Evolutionary conservation across 2,329 filamentous ascomycete genomes (phyloP).

Genomic region (Fusarium sublunatum): DNA sequence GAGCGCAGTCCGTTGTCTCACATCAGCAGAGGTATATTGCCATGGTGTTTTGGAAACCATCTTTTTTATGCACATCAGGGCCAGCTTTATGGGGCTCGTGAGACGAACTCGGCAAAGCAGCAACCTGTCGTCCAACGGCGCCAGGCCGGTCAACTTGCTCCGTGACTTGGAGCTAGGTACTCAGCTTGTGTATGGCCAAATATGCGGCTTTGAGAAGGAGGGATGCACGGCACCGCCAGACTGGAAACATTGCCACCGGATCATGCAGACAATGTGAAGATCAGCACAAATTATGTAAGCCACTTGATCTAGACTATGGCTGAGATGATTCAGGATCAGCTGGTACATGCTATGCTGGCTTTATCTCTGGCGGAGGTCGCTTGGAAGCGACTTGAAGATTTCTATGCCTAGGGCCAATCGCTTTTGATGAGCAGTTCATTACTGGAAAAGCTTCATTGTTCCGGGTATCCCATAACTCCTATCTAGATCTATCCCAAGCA

Average conservation of each 20-base stretch:
- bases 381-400: no score
- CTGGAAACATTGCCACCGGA: slow-evolving; percentile 6
- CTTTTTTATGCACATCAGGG: not conserved
- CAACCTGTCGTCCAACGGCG: slow-evolving; percentile 2
- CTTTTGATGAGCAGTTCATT: not conserved
- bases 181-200: not conserved
- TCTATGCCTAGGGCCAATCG: not conserved
- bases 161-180: not conserved
- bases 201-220: not conserved
- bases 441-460: slow-evolving; percentile 23
- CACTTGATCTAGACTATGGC: not conserved
- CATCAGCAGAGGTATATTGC: not conserved
- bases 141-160: not conserved
- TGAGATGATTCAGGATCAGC: not conserved
- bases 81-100: not conserved
- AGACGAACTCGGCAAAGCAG: slow-evolving; percentile 5
- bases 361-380: no score
- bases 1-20: not conserved
- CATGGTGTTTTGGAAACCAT: not conserved
- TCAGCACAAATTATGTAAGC: slow-evolving; percentile 23
- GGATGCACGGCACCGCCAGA: slow-evolving; percentile 1
- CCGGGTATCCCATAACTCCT: slow-evolving; percentile 38
- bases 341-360: no score
- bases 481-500: slow-evolving; percentile 34
- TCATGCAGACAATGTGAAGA: slow-evolving; percentile 17